Percentiles rank a stretch among this genome's conserved stretches.
These are phyloP conservation scores for Penicillium sp. DNA, from an alignment of 2,329 filamentous ascomycete species.

Conservation along the genomic window DNA sequence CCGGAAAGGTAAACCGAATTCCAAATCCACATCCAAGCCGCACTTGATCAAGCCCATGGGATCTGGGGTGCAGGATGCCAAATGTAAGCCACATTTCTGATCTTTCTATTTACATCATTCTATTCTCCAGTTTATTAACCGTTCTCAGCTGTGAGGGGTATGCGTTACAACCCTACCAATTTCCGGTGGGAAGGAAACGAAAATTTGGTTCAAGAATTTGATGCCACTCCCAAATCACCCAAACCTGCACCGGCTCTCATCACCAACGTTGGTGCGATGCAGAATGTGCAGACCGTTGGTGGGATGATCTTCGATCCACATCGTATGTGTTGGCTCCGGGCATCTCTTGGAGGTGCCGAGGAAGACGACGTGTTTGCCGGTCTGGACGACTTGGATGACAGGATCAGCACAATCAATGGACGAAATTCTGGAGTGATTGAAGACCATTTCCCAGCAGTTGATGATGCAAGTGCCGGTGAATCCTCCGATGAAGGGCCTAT, in stretches of 20 bases:
- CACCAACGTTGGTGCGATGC: slow-evolving; percentile 78
- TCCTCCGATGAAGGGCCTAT: slow-evolving; percentile 74
- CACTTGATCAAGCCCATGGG: slow-evolving; percentile 85
- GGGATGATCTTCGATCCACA: slow-evolving; percentile 98
- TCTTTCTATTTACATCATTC: background rate
- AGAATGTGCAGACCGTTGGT: slow-evolving; percentile 90
- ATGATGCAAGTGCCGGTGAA: slow-evolving; percentile 45
- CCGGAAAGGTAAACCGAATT: slow-evolving; percentile 39
- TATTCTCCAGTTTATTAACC: slow-evolving; percentile 1
- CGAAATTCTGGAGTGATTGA: slow-evolving; percentile 27
- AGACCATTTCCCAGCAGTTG: slow-evolving; percentile 27
- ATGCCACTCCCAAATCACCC: slow-evolving; percentile 49
- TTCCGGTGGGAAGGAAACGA: slow-evolving; percentile 97
- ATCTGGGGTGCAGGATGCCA: slow-evolving; percentile 68
- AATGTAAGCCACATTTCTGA: slow-evolving; percentile 59
- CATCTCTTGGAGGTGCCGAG: slow-evolving; percentile 54
- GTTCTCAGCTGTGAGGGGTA: slow-evolving; percentile 75
- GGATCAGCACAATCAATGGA: slow-evolving; percentile 25
- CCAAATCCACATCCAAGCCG: slow-evolving; percentile 58
- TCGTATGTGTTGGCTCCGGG: slow-evolving; percentile 96
- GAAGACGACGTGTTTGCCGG: slow-evolving; percentile 94
- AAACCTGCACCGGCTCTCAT: slow-evolving; percentile 67
- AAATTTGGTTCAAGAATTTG: slow-evolving; percentile 74
- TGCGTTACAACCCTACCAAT: slow-evolving; percentile 87
- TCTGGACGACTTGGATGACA: slow-evolving; percentile 86